A percentile compares a stretch with the other conserved stretches of the same genome.
Evolutionary conservation across 2,329 filamentous ascomycete genomes (phyloP).

Genomic region (Geosmithia putterillii): DNA sequence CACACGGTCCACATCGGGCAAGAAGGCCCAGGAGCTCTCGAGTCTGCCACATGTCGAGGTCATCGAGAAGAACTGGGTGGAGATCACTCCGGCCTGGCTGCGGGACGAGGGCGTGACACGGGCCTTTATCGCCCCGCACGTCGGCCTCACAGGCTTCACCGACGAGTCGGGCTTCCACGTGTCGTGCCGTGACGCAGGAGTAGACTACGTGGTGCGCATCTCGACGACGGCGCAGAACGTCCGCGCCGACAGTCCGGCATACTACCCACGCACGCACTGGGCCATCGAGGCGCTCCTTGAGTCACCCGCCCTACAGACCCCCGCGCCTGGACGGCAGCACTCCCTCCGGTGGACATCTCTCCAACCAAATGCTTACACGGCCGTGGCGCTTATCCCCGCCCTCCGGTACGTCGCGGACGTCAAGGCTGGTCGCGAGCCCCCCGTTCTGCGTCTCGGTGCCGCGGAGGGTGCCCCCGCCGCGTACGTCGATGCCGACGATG

Average conservation of each 20-base stretch:
- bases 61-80: slow-evolving; percentile 19
- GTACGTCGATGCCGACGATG: slow-evolving; percentile 16
- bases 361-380: slow-evolving; percentile 16
- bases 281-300: slow-evolving; percentile 24
- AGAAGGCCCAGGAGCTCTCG: slow-evolving; percentile 14
- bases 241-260: slow-evolving; percentile 17
- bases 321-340: no score
- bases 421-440: slow-evolving; percentile 18
- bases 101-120: slow-evolving; percentile 17
- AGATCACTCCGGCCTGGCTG: slow-evolving; percentile 26
- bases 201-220: slow-evolving; percentile 28
- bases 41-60: slow-evolving; percentile 19
- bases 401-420: slow-evolving; percentile 17
- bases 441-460: slow-evolving; percentile 12
- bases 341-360: slow-evolving; percentile 24
- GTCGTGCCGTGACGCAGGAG: slow-evolving; percentile 18
- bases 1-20: slow-evolving; percentile 6
- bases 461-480: slow-evolving; percentile 15
- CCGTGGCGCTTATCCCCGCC: slow-evolving; percentile 8
- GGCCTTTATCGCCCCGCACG: slow-evolving; percentile 26
- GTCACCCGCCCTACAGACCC: slow-evolving; percentile 17
- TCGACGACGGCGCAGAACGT: slow-evolving; percentile 24
- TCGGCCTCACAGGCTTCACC: slow-evolving; percentile 21
- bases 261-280: slow-evolving; percentile 25
- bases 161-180: slow-evolving; percentile 24